Conservation (phyloP, 2,329 filamentous ascomycete species). For the Penicillium sclerotiorum region DNA sequence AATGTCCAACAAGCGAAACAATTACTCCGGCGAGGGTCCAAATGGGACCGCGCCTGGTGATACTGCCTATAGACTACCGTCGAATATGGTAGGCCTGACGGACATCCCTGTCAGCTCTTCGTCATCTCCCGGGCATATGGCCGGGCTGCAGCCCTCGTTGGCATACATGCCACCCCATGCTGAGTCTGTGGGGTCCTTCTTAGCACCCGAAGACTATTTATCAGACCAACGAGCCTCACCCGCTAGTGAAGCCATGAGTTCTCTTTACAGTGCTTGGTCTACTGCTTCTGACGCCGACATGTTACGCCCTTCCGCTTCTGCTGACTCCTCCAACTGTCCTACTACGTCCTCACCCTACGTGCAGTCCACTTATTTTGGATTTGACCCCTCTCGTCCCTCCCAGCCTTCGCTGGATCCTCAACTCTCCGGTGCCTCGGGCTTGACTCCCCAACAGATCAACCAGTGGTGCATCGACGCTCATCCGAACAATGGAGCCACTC, state of each 20-base stretch:
- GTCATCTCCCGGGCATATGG: slow-evolving; percentile 6
- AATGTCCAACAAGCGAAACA: slow-evolving; percentile 8
- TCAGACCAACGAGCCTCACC: slow-evolving; percentile 16
- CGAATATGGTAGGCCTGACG: slow-evolving; percentile 10
- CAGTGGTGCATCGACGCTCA: slow-evolving; percentile 26
- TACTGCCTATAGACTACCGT: slow-evolving; percentile 1
- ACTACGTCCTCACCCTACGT: slow-evolving; percentile 17
- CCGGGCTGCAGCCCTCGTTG: slow-evolving; percentile 9
- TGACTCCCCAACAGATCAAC: slow-evolving; percentile 21
- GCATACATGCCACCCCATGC: slow-evolving; percentile 7
- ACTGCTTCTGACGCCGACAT: slow-evolving; percentile 18
- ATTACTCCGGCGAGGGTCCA: neutral
- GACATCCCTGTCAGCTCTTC: slow-evolving; percentile 13
- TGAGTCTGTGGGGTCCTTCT: slow-evolving; percentile 13
- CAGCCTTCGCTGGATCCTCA: neutral
- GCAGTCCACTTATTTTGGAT: slow-evolving; percentile 17
- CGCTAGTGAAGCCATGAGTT: slow-evolving; percentile 19
- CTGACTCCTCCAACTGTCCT: slow-evolving; percentile 5
- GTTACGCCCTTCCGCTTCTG: slow-evolving; percentile 10
- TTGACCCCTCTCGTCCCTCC: neutral
- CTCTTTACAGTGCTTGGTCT: slow-evolving; percentile 25
- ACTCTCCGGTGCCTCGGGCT: slow-evolving; percentile 10
- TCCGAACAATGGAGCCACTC: slow-evolving; percentile 1
- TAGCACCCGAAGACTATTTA: slow-evolving; percentile 17
- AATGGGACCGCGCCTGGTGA: slow-evolving; percentile 1